A percentile compares a stretch with the other conserved stretches of the same genome.
Evolutionary conservation across 2,329 filamentous ascomycete species (phyloP).

Genomic region (Phialophora expanda): DNA sequence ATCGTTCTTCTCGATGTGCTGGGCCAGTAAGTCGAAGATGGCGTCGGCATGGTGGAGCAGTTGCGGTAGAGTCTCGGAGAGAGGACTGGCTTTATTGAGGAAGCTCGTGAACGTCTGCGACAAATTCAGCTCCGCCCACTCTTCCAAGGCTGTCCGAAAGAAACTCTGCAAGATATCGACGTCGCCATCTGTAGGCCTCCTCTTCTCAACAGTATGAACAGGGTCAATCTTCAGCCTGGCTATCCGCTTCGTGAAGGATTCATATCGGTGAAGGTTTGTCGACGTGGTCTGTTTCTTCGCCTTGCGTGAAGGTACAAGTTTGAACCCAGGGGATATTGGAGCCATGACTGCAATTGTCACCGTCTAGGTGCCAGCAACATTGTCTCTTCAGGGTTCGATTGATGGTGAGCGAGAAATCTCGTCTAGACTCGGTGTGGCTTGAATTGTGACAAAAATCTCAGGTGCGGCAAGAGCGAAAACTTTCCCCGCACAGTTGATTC

Average conservation of each 20-base stretch:
- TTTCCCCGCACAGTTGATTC: slow-evolving; percentile 6
- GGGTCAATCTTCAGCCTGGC: slow-evolving; percentile 92
- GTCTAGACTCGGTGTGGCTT: not conserved
- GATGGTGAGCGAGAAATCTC: not conserved
- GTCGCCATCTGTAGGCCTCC: slow-evolving; percentile 73
- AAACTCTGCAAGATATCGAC: slow-evolving; percentile 77
- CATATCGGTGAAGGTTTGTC: slow-evolving; percentile 84
- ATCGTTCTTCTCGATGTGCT: slow-evolving; percentile 78
- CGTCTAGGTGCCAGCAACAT: not conserved
- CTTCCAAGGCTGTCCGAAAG: slow-evolving; percentile 78
- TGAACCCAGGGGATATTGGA: slow-evolving; percentile 66
- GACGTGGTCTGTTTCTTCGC: slow-evolving; percentile 69
- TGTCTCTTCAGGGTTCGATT: not conserved
- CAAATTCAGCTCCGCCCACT: slow-evolving; percentile 91
- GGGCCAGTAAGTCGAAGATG: slow-evolving; percentile 77
- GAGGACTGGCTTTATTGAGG: slow-evolving; percentile 71
- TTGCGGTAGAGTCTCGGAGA: slow-evolving; percentile 89
- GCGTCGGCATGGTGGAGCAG: slow-evolving; percentile 87
- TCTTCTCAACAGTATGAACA: slow-evolving; percentile 77
- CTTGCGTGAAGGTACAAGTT: slow-evolving; percentile 70
- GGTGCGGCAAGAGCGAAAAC: not conserved
- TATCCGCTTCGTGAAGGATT: slow-evolving; percentile 88
- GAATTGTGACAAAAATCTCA: slow-evolving; percentile 1
- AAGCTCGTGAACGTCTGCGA: slow-evolving; percentile 81
- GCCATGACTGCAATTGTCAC: slow-evolving; percentile 44